Conservation (phyloP, 768 basidiomycete species). For the Amanita molliuscula region DNA sequence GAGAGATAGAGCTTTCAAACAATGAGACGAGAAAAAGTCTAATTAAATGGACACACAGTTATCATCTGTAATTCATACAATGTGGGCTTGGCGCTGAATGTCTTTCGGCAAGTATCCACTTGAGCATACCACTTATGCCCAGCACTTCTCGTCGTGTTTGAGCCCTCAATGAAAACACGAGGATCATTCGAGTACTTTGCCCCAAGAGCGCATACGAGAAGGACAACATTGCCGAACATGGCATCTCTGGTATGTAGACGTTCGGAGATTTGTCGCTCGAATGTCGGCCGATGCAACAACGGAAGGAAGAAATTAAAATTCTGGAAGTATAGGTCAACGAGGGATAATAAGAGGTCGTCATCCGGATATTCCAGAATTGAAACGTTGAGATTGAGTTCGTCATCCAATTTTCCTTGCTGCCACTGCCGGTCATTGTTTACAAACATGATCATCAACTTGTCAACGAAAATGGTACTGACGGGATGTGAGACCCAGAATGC, state of each 20-base stretch:
- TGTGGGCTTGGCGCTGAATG: constrained; percentile 45
- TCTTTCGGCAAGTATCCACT: constrained; percentile 51
- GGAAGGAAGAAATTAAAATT: constrained; percentile 46
- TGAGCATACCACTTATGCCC: constrained; percentile 64
- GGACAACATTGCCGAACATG: constrained; percentile 38
- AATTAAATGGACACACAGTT: constrained; percentile 36
- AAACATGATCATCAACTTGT: neutral
- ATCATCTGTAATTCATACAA: constrained; percentile 66
- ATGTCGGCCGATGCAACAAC: constrained; percentile 64
- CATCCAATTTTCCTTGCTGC: constrained; percentile 14
- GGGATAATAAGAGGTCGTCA: constrained; percentile 35
- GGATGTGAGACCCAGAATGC: constrained; percentile 42
- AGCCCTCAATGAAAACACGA: constrained; percentile 39
- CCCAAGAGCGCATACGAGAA: constrained; percentile 61
- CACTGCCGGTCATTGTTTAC: constrained; percentile 17
- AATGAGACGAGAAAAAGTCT: neutral
- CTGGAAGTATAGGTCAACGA: constrained; percentile 62
- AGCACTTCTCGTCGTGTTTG: constrained; percentile 30
- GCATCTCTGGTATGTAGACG: constrained; percentile 40
- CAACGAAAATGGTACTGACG: constrained; percentile 19
- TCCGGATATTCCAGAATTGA: constrained; percentile 37
- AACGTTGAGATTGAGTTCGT: constrained; percentile 13
- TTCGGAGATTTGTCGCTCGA: constrained; percentile 38
- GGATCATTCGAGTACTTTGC: constrained; percentile 51
- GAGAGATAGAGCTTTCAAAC: constrained; percentile 33